phyloP scores from a whole-genome alignment of 805 yeast genomes.

The Groenewaldozyma tartarivorans region DNA sequence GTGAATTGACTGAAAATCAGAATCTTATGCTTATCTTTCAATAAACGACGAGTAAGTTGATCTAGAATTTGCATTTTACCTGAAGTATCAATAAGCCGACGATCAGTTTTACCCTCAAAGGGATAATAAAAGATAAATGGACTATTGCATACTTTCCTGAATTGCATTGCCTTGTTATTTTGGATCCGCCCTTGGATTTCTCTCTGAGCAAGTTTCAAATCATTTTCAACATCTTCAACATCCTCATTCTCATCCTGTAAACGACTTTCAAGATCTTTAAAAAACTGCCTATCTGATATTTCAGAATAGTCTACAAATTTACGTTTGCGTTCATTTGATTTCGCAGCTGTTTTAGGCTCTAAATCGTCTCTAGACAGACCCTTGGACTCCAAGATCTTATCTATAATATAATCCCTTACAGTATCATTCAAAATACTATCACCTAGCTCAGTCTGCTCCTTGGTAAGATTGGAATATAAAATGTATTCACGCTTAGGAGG shows the following conservation, averaged over 20 bases:
- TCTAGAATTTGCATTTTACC: slow-evolving; percentile 66
- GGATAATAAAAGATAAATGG: slow-evolving; percentile 65
- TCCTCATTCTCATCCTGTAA: slow-evolving; percentile 1
- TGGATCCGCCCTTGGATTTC: slow-evolving; percentile 38
- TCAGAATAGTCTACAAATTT: neutral
- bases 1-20: slow-evolving; percentile 85
- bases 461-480: slow-evolving; percentile 59
- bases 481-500: slow-evolving; percentile 90
- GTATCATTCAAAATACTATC: slow-evolving; percentile 34
- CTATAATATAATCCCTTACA: slow-evolving; percentile 25
- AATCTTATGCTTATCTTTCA: slow-evolving; percentile 50
- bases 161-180: slow-evolving; percentile 70
- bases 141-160: slow-evolving; percentile 75
- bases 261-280: neutral
- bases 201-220: slow-evolving; percentile 23
- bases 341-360: neutral
- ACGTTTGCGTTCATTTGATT: neutral
- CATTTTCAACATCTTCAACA: slow-evolving; percentile 20
- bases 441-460: slow-evolving; percentile 56
- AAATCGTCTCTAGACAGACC: slow-evolving; percentile 1
- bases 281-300: slow-evolving; percentile 1
- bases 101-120: slow-evolving; percentile 28
- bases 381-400: slow-evolving; percentile 19
- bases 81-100: slow-evolving; percentile 43
- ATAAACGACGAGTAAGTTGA: slow-evolving; percentile 46